Evolutionary conservation across 2,329 filamentous ascomycete genomes (phyloP).

Genomic region (Paraphoma chrysanthemicola): DNA sequence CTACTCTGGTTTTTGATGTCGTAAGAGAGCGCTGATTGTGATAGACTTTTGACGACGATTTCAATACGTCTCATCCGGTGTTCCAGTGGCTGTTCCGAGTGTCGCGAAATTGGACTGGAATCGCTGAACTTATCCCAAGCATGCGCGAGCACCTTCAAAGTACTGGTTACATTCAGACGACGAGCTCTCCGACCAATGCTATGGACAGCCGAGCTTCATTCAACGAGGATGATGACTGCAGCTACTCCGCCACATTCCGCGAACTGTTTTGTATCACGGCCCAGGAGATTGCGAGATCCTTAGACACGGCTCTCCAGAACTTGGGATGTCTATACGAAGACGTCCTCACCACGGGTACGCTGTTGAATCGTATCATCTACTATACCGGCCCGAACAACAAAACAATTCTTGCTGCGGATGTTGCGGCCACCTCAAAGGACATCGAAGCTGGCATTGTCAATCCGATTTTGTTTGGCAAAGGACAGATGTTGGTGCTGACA

Average conservation of each 20-base stretch:
- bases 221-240: constrained; percentile 61
- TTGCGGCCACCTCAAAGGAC: constrained; percentile 36
- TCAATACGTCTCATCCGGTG: constrained; percentile 76
- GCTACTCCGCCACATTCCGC: constrained; percentile 79
- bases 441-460: constrained; percentile 47
- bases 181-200: constrained; percentile 18
- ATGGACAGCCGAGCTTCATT: constrained; percentile 27
- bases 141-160: constrained; percentile 77
- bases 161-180: constrained; percentile 32
- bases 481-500: constrained; percentile 82
- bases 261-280: constrained; percentile 85
- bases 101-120: constrained; percentile 75
- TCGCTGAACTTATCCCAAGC: constrained; percentile 71
- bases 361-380: constrained; percentile 67
- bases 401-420: constrained; percentile 32
- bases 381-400: constrained; percentile 24
- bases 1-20: constrained; percentile 62
- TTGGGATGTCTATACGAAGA: constrained; percentile 78
- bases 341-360: constrained; percentile 70
- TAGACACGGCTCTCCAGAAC: constrained; percentile 68
- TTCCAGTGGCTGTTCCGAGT: constrained; percentile 90
- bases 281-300: constrained; percentile 71
- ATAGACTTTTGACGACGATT: constrained; percentile 72
- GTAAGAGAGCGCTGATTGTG: constrained; percentile 11
- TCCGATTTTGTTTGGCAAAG: constrained; percentile 64